Evolutionary conservation across 805 yeast genomes (phyloP).

Genomic region (Citeromyces nyonsensis): DNA sequence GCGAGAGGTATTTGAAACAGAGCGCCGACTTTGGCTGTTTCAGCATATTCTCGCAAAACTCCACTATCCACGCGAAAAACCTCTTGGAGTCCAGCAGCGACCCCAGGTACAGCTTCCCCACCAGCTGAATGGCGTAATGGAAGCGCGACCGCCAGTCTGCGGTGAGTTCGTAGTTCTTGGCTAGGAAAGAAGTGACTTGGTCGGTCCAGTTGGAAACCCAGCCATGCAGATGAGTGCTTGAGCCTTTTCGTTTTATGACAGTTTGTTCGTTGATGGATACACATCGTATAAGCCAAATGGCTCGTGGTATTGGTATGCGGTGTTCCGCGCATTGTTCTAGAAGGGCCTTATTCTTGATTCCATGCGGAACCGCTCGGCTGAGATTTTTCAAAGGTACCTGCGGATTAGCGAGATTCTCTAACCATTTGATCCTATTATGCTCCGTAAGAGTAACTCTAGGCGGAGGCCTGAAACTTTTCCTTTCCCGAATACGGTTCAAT

Average conservation of each 20-base stretch:
- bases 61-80: constrained; percentile 51
- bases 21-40: constrained; percentile 4
- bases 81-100: constrained; percentile 44
- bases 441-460: constrained; percentile 87
- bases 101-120: constrained; percentile 55
- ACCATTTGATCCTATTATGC: constrained; percentile 74
- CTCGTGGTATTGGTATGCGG: constrained; percentile 62
- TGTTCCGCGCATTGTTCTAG: constrained; percentile 59
- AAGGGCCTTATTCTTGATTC: constrained; percentile 57
- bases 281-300: constrained; percentile 84
- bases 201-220: constrained; percentile 89
- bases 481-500: constrained; percentile 26
- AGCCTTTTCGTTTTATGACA: constrained; percentile 32
- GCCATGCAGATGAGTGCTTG: constrained; percentile 24
- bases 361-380: constrained; percentile 79
- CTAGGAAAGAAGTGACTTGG: constrained; percentile 51
- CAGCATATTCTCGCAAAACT: constrained; percentile 18
- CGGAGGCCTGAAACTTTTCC: constrained; percentile 58
- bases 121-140: constrained; percentile 41
- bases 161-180: constrained; percentile 11
- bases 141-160: constrained; percentile 31
- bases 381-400: constrained; percentile 49
- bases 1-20: constrained; percentile 10
- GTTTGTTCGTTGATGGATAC: constrained; percentile 68
- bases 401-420: constrained; percentile 61